phyloP scores from a whole-genome alignment of 1,139 yeast genomes.

The Lodderomyces oxycetoniae region DNA sequence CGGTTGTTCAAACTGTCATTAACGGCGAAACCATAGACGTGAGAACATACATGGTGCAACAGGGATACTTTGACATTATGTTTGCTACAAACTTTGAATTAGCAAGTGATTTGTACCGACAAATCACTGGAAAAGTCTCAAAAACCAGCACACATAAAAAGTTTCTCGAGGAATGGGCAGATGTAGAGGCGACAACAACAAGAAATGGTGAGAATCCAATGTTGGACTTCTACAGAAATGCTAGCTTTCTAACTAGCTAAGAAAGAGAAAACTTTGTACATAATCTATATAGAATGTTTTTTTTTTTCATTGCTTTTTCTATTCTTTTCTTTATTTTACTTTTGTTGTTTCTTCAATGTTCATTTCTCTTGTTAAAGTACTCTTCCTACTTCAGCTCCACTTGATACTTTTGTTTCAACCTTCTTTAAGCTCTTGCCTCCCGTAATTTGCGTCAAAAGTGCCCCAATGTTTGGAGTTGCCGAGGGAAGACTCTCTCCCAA shows the following conservation, averaged over 20 bases:
- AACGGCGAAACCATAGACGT: slow-evolving; percentile 65
- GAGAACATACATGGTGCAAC: slow-evolving; percentile 72
- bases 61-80: slow-evolving; percentile 83
- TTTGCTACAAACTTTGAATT: slow-evolving; percentile 76
- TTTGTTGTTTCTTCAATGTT: too few species aligned
- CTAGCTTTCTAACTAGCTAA: slow-evolving; percentile 53
- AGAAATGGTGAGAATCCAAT: slow-evolving; percentile 83
- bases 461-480: slow-evolving; percentile 28
- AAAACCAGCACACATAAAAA: slow-evolving; percentile 56
- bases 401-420: slow-evolving; percentile 44
- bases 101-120: slow-evolving; percentile 58
- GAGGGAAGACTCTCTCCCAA: slow-evolving; percentile 18
- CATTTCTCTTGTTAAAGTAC: too few species aligned
- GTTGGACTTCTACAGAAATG: slow-evolving; percentile 74
- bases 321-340: neutral
- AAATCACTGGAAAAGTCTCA: slow-evolving; percentile 60
- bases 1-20: slow-evolving; percentile 79
- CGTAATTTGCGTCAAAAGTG: slow-evolving; percentile 54
- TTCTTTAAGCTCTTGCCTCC: slow-evolving; percentile 47
- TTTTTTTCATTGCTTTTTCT: neutral
- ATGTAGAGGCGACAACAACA: slow-evolving; percentile 61
- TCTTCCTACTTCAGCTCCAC: slow-evolving; percentile 47
- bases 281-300: neutral
- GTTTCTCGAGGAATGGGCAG: slow-evolving; percentile 71
- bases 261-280: neutral